Evolutionary conservation across 1,284 basidiomycete species (phyloP).

Genomic region (Leccinum angustisporum): DNA sequence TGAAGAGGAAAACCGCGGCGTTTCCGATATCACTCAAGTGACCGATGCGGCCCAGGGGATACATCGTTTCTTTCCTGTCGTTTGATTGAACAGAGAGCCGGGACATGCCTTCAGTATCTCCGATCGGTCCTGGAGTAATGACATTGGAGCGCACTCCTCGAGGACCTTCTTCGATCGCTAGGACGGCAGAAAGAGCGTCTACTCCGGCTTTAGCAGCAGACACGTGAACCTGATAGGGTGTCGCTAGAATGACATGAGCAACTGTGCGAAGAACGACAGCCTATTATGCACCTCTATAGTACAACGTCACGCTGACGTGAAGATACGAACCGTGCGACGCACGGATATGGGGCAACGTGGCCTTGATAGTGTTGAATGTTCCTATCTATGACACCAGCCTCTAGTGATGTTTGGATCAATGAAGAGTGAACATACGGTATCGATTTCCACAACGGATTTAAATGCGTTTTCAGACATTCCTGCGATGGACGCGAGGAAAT

Average conservation of each 20-base stretch:
- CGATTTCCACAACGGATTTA: conserved; percentile 91
- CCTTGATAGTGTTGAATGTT: conserved; percentile 93
- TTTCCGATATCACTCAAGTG: conserved; percentile 77
- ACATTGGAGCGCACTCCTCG: conserved; percentile 93
- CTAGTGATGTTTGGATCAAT: background rate
- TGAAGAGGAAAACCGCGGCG: conserved; percentile 85
- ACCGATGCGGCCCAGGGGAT: conserved; percentile 68
- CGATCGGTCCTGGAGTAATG: conserved; percentile 87
- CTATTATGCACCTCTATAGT: conserved; percentile 67
- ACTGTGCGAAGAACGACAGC: conserved; percentile 1
- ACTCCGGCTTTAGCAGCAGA: conserved; percentile 95
- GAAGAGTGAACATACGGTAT: conserved; percentile 58
- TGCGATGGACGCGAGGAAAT: background rate
- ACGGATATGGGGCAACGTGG: conserved; percentile 76
- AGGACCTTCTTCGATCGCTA: conserved; percentile 94
- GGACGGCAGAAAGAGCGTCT: conserved; percentile 81
- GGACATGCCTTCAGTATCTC: conserved; percentile 79
- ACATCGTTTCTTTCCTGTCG: conserved; percentile 13
- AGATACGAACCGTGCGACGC: conserved; percentile 81
- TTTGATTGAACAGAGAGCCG: conserved; percentile 44
- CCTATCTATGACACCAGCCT: conserved; percentile 59
- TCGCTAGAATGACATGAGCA: conserved; percentile 43
- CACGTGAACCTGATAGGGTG: conserved; percentile 91
- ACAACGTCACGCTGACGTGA: conserved; percentile 89
- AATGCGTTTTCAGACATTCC: background rate